phyloP scores from a whole-genome alignment of 768 basidiomycete species.

The Russula ochroleuca region DNA sequence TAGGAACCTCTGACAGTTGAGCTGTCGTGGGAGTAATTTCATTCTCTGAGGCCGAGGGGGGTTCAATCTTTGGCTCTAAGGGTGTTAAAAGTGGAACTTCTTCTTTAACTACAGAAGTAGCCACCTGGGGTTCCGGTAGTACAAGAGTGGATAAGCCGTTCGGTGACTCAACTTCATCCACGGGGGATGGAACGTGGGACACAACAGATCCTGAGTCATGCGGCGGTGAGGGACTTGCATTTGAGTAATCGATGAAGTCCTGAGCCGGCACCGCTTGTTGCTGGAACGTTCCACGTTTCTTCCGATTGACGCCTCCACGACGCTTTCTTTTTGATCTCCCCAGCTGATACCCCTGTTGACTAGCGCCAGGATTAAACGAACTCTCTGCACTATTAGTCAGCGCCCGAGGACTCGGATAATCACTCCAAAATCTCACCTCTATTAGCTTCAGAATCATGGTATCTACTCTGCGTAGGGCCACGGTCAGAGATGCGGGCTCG shows the following conservation, averaged over 20 bases:
- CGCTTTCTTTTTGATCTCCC: constrained; percentile 17
- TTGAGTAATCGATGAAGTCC: constrained; percentile 1
- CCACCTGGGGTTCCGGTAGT: neutral
- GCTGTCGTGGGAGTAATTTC: neutral
- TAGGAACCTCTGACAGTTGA: neutral
- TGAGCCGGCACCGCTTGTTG: neutral
- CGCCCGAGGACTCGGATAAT: neutral
- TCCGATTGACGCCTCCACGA: constrained; percentile 22
- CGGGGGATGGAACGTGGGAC: neutral
- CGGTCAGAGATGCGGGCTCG: constrained; percentile 12
- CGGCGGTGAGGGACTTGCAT: neutral
- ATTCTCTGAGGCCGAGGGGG: neutral
- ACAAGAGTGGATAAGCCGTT: neutral
- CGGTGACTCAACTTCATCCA: neutral
- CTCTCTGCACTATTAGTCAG: constrained; percentile 13
- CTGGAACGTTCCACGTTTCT: constrained; percentile 16
- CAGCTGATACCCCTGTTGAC: constrained; percentile 9
- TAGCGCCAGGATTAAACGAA: neutral
- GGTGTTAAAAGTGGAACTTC: neutral
- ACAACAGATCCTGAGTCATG: constrained; percentile 3
- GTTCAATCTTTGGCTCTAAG: neutral
- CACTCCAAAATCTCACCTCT: constrained; percentile 12
- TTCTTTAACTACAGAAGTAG: neutral
- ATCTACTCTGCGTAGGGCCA: constrained; percentile 12
- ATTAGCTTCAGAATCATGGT: constrained; percentile 6